These are phyloP conservation scores for Mycena indigotica DNA, from an alignment of 768 basidiomycete genomes.

Conservation along the genomic window DNA sequence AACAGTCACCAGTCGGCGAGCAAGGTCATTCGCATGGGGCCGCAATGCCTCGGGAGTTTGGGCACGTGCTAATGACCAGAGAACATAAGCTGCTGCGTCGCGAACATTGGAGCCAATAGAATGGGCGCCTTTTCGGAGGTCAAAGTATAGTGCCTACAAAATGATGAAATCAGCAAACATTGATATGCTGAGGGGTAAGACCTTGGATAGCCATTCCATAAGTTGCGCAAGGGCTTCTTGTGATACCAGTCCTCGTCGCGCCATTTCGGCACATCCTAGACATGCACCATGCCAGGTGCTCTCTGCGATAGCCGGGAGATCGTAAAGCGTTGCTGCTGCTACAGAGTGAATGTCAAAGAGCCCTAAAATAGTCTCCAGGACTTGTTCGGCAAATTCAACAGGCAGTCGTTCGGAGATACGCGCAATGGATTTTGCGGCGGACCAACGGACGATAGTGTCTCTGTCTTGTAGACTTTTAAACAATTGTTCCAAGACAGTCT, in stretches of 20 bases:
- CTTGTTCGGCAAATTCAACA: constrained; percentile 69
- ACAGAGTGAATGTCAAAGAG: constrained; percentile 79
- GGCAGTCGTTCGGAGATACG: constrained; percentile 84
- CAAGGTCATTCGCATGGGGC: constrained; percentile 66
- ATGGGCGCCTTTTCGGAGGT: constrained; percentile 88
- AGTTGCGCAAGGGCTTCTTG: constrained; percentile 59
- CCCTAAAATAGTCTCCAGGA: constrained; percentile 76
- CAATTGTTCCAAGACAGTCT: constrained; percentile 69
- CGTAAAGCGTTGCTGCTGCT: constrained; percentile 63
- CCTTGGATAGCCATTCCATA: constrained; percentile 83
- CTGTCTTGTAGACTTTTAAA: constrained; percentile 79
- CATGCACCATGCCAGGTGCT: constrained; percentile 94
- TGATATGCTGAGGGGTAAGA: constrained; percentile 28
- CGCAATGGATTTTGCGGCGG: constrained; percentile 89
- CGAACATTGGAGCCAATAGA: constrained; percentile 94
- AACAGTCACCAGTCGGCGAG: constrained; percentile 72
- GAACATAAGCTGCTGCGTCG: constrained; percentile 90
- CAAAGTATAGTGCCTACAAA: constrained; percentile 88
- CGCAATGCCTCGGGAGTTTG: constrained; percentile 60
- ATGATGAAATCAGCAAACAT: constrained; percentile 1
- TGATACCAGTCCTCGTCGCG: constrained; percentile 74
- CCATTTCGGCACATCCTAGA: constrained; percentile 90
- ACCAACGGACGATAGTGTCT: constrained; percentile 94
- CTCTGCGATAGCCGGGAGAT: constrained; percentile 78
- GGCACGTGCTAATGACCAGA: constrained; percentile 91